These are phyloP conservation scores for Eudorina sp. DNA, from an alignment of 139 green algal species.

Conservation along the genomic window DNA sequence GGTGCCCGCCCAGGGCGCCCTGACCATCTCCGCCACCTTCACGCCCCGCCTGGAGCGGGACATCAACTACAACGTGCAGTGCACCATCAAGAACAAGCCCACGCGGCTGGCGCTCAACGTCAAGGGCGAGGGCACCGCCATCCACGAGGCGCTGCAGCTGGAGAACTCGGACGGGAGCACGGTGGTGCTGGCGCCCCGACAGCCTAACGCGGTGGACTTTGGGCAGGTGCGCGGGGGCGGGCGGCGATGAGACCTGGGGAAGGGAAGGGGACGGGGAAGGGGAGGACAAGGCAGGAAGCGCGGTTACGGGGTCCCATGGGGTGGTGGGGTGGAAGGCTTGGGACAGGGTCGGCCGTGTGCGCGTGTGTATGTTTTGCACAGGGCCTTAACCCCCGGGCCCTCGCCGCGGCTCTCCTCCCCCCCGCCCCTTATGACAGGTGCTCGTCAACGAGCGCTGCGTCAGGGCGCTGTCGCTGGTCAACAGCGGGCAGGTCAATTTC, in stretches of 20 bases:
- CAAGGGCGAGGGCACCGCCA: slow-evolving; percentile 84
- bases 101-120: slow-evolving; percentile 80
- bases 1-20: slow-evolving; percentile 65
- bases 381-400: no score
- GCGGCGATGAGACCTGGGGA: no score
- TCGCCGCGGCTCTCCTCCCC: not conserved
- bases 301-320: no score
- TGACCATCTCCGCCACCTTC: slow-evolving; percentile 71
- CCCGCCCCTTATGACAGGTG: slow-evolving; percentile 60
- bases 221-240: slow-evolving; percentile 67
- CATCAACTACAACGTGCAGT: slow-evolving; percentile 85
- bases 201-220: slow-evolving; percentile 80
- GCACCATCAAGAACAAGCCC: slow-evolving; percentile 80
- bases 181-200: slow-evolving; percentile 61
- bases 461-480: slow-evolving; percentile 72
- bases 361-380: no score
- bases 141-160: slow-evolving; percentile 76
- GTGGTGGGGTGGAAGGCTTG: no score
- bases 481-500: slow-evolving; percentile 75
- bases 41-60: slow-evolving; percentile 63
- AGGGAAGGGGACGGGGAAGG: no score
- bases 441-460: slow-evolving; percentile 81
- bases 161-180: slow-evolving; percentile 68
- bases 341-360: no score
- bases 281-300: no score